Base-by-base conservation (phyloP, 305 asterid species). In the Euphrasia arctica region DNA sequence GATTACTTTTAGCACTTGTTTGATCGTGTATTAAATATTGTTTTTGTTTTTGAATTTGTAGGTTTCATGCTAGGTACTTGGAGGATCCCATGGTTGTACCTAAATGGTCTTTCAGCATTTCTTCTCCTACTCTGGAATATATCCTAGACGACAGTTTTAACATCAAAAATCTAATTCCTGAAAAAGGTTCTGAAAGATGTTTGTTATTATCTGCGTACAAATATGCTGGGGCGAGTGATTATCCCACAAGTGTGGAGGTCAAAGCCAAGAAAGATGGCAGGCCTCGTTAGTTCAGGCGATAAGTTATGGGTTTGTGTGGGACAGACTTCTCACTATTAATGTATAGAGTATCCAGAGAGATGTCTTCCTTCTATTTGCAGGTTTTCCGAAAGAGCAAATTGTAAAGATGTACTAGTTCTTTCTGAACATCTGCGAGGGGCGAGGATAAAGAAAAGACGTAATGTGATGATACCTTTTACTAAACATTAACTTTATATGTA, bases 311-410 rank as follows among this genome's bases (percentile, higher is more conserved):
- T 5, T 54, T 5, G 27, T 18, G 77, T 78, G 84, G 88, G 79
- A 77, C 72, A 32, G 54, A 60, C 72, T 77, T 65, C 80, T 64
- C 69, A 13, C 51, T 39, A 25, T 27, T 48, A 66, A 45, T 61
- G 60, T 54, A 4, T 8, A 39, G 45, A 61, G 55, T 43, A 42
- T 39, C 42, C 39, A 54, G 58, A 66, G 52, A 63, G 54, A 65
- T 64, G 5, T 45, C 62, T 57, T 55, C 61, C 70, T 66, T 31
- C 57, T 50, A 55, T 8, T 39, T 83, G 90, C 90, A 80, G 82
- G 73, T 82, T 70, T 72, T 73, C 83, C 85, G 80, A 83, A 82
- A 75, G 86, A 81, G 71, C 82, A 81, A 79, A 72, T 78, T 77
- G 90, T 80, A 76, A 72, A 70, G 75, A 39, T 72, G 71, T 65